Evolutionary conservation across 345 rosid genomes (phyloP).

Genomic region (Aquilaria malaccensis): DNA sequence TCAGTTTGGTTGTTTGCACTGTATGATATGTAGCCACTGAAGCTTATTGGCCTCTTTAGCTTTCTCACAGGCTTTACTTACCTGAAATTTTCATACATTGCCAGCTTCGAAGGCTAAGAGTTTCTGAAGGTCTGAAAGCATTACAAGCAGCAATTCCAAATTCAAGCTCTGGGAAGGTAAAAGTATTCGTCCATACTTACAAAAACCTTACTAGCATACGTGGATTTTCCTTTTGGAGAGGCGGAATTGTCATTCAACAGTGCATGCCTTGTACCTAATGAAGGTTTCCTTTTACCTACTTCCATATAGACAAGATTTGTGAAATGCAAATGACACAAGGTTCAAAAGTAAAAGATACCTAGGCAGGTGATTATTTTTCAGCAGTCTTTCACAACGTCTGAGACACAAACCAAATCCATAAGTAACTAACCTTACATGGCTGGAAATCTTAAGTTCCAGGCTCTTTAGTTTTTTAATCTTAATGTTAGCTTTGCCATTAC

Average conservation of each 20-base stretch:
- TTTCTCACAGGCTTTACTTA: not conserved
- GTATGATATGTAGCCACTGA: not conserved
- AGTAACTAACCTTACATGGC: too few relatives aligned
- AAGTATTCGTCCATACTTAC: not conserved
- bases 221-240: not conserved
- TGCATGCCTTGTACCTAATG: too few relatives aligned
- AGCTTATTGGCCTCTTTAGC: not conserved
- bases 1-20: not conserved
- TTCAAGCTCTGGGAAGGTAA: constrained; percentile 34
- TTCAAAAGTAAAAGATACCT: too few relatives aligned
- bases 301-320: not conserved
- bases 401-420: too few relatives aligned
- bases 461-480: too few relatives aligned
- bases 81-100: constrained; percentile 4
- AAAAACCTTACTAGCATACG: not conserved
- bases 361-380: too few relatives aligned
- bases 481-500: too few relatives aligned
- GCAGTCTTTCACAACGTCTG: too few relatives aligned
- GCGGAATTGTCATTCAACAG: too few relatives aligned
- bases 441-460: too few relatives aligned
- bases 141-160: constrained; percentile 41
- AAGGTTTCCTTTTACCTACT: not conserved
- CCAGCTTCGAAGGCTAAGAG: constrained; percentile 36
- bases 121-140: constrained; percentile 33
- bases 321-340: not conserved